Conservation (phyloP, 208 protist species). For the Trypanosoma avium region DNA sequence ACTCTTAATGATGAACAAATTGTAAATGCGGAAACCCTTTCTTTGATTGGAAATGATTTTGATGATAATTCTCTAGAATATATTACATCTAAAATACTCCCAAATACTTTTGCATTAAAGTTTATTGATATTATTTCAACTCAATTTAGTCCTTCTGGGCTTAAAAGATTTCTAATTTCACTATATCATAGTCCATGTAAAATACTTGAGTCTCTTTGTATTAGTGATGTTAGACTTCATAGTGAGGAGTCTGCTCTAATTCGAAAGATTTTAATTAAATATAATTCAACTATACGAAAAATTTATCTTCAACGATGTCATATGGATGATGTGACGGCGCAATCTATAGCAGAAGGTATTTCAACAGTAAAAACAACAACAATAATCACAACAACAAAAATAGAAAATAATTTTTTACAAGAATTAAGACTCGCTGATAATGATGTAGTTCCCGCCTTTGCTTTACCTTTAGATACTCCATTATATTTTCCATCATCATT, state of each 20-base stretch:
- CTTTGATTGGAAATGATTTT: constrained; percentile 11
- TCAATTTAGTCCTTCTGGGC: constrained; percentile 8
- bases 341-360: constrained; percentile 33
- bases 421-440: constrained; percentile 45
- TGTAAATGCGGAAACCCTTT: constrained; percentile 1
- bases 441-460: constrained; percentile 41
- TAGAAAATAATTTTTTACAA: constrained; percentile 23
- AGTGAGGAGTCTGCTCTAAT: constrained; percentile 24
- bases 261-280: constrained; percentile 12
- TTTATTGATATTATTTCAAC: constrained; percentile 6
- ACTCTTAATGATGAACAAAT: constrained; percentile 2
- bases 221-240: constrained; percentile 27
- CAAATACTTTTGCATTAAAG: neutral
- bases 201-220: constrained; percentile 14
- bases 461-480: constrained; percentile 13
- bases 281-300: constrained; percentile 11
- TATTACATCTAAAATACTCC: constrained; percentile 10
- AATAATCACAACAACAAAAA: too few species aligned
- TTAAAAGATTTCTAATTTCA: neutral
- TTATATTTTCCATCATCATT: constrained; percentile 37
- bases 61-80: constrained; percentile 20
- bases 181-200: constrained; percentile 5
- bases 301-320: constrained; percentile 32
- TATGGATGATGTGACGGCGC: constrained; percentile 37
- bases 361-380: constrained; percentile 2